A percentile compares a stretch with the other conserved stretches of the same genome.
phyloP scores from a whole-genome alignment of 2,329 filamentous ascomycete species.

The Penicillium sp. region DNA sequence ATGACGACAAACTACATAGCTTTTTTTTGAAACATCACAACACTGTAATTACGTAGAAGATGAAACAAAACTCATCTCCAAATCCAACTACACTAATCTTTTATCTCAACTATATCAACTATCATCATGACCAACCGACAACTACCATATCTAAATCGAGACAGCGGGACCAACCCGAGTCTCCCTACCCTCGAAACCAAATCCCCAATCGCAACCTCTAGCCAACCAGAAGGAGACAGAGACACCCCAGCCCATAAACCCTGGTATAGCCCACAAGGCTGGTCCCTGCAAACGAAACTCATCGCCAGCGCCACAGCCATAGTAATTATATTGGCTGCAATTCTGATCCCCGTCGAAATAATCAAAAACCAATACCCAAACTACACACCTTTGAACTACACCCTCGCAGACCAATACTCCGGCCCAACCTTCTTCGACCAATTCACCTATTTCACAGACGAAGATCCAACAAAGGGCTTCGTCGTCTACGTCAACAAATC shows the following conservation, averaged over 20 bases:
- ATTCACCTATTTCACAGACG: conserved; percentile 47
- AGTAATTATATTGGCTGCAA: conserved; percentile 49
- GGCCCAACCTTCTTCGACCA: conserved; percentile 47
- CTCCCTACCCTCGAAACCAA: conserved; percentile 23
- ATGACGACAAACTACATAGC: conserved; percentile 6
- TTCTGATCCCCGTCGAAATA: conserved; percentile 47
- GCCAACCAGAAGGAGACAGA: conserved; percentile 6
- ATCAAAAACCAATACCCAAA: conserved; percentile 45
- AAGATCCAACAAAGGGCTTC: conserved; percentile 48
- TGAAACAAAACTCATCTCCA: neutral
- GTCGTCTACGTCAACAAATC: conserved; percentile 45
- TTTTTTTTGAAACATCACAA: neutral
- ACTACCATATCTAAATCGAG: conserved; percentile 21
- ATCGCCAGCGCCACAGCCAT: conserved; percentile 42
- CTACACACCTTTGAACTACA: conserved; percentile 45
- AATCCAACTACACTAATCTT: neutral
- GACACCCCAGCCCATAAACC: conserved; percentile 9
- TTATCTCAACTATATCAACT: neutral
- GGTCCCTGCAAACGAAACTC: conserved; percentile 56
- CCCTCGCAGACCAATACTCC: conserved; percentile 43
- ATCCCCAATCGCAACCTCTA: conserved; percentile 16
- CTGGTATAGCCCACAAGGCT: conserved; percentile 53
- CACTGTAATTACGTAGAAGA: neutral
- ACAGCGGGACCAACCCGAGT: conserved; percentile 22
- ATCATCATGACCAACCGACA: conserved; percentile 15